phyloP scores from a whole-genome alignment of 1,139 yeast species.

The Suhomyces coccinellae region DNA sequence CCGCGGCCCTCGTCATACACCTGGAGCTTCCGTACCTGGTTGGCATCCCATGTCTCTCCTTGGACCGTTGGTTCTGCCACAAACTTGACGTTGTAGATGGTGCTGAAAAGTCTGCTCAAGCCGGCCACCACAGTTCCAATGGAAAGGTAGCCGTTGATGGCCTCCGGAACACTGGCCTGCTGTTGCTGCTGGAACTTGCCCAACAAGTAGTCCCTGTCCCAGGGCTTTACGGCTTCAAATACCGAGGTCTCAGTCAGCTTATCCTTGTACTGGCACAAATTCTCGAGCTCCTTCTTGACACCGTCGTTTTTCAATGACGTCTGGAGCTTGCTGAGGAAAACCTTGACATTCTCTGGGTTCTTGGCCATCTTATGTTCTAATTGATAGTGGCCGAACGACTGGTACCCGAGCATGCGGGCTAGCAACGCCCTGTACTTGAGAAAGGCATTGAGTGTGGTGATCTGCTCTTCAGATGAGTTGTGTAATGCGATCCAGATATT shows the following conservation, averaged over 20 bases:
- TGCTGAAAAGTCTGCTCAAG: constrained; percentile 65
- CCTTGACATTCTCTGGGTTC: constrained; percentile 69
- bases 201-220: constrained; percentile 85
- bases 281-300: constrained; percentile 57
- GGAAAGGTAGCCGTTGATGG: constrained; percentile 58
- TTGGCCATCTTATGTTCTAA: constrained; percentile 90
- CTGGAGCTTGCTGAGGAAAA: constrained; percentile 65
- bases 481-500: constrained; percentile 77
- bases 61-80: constrained; percentile 60
- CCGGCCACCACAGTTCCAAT: constrained; percentile 89
- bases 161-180: constrained; percentile 4
- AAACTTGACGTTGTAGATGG: constrained; percentile 74
- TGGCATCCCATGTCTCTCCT: constrained; percentile 85
- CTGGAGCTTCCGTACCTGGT: constrained; percentile 80
- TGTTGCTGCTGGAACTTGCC: constrained; percentile 18
- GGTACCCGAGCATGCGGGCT: constrained; percentile 72
- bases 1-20: constrained; percentile 45
- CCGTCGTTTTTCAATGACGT: constrained; percentile 43
- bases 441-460: constrained; percentile 56
- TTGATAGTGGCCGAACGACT: constrained; percentile 77
- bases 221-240: constrained; percentile 60
- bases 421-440: constrained; percentile 67
- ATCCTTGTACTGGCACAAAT: constrained; percentile 40
- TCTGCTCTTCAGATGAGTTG: constrained; percentile 57
- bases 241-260: constrained; percentile 13